phyloP scores from a whole-genome alignment of 495 filamentous ascomycete species.

The Penicillium coprophilum region DNA sequence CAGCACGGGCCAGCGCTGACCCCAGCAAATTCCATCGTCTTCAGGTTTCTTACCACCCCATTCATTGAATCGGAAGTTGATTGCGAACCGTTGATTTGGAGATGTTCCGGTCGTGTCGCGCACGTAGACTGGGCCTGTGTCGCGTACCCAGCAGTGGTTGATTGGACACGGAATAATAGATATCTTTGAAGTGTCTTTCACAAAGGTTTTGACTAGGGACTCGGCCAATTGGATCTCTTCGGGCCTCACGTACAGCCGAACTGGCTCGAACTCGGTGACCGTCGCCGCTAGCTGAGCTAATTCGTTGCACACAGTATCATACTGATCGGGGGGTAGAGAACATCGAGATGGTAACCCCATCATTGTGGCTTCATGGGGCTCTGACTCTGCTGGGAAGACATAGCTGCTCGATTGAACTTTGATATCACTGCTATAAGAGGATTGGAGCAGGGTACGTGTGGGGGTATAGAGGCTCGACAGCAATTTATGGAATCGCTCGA shows the following conservation, averaged over 20 bases:
- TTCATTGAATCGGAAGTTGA: slow-evolving; percentile 32
- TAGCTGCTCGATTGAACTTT: slow-evolving; percentile 14
- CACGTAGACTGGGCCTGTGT: slow-evolving; percentile 31
- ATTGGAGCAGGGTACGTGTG: background rate
- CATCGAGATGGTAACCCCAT: slow-evolving; percentile 25
- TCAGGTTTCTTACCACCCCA: slow-evolving; percentile 29
- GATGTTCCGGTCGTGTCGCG: slow-evolving; percentile 20
- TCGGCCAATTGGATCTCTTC: slow-evolving; percentile 22
- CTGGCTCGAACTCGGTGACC: slow-evolving; percentile 28
- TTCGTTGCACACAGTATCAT: slow-evolving; percentile 22
- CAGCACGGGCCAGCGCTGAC: slow-evolving; percentile 23
- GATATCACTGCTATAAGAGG: background rate
- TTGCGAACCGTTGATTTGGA: slow-evolving; percentile 19
- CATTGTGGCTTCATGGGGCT: slow-evolving; percentile 24
- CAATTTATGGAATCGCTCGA: background rate
- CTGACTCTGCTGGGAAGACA: slow-evolving; percentile 23
- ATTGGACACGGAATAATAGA: slow-evolving; percentile 22
- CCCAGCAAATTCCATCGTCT: slow-evolving; percentile 17
- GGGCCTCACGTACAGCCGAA: slow-evolving; percentile 27
- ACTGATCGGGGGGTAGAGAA: slow-evolving; percentile 18
- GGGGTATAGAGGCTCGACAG: background rate
- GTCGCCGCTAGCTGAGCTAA: slow-evolving; percentile 19
- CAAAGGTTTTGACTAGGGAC: slow-evolving; percentile 12
- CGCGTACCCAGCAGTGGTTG: slow-evolving; percentile 34
- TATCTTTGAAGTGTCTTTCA: slow-evolving; percentile 12